Percentiles rank a stretch among this genome's conserved stretches.
These are phyloP conservation scores for Xanthoconium stramineum DNA, from an alignment of 768 basidiomycete genomes.

Conservation along the genomic window DNA sequence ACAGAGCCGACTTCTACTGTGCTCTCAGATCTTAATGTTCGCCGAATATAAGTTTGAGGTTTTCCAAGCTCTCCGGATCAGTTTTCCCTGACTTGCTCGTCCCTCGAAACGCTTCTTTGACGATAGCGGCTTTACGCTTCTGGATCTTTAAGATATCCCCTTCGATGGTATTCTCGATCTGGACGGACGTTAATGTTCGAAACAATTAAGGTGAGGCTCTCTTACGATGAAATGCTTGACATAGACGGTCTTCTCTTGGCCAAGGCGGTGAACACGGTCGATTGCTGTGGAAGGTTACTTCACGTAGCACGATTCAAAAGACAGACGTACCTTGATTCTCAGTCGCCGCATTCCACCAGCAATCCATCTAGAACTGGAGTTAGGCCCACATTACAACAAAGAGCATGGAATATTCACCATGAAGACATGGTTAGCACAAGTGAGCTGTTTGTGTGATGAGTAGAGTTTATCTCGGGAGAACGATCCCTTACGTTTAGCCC, in stretches of 20 bases:
- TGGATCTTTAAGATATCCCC: conserved; percentile 79
- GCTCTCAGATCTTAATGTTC: neutral
- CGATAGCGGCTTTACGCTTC: conserved; percentile 81
- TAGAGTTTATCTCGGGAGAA: neutral
- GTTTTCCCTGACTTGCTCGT: conserved; percentile 40
- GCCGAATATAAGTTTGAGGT: conserved; percentile 50
- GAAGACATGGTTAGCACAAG: conserved; percentile 80
- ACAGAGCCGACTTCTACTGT: too few relatives aligned
- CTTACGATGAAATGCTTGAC: conserved; percentile 83
- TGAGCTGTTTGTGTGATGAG: conserved; percentile 44
- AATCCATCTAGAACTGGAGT: conserved; percentile 66
- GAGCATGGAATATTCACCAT: conserved; percentile 52
- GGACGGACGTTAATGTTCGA: neutral
- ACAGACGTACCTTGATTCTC: conserved; percentile 67
- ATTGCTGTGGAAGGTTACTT: conserved; percentile 51
- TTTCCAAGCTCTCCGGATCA: conserved; percentile 74
- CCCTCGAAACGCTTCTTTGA: conserved; percentile 79
- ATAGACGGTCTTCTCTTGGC: conserved; percentile 77
- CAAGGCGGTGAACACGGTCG: conserved; percentile 82
- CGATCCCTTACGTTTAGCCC: conserved; percentile 67
- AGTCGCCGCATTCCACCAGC: conserved; percentile 87
- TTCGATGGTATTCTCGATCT: conserved; percentile 77
- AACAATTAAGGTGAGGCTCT: neutral
- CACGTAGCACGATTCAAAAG: neutral
- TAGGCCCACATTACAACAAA: neutral